These are phyloP conservation scores for Podospora comata DNA, from an alignment of 495 filamentous ascomycete species.

Conservation along the genomic window DNA sequence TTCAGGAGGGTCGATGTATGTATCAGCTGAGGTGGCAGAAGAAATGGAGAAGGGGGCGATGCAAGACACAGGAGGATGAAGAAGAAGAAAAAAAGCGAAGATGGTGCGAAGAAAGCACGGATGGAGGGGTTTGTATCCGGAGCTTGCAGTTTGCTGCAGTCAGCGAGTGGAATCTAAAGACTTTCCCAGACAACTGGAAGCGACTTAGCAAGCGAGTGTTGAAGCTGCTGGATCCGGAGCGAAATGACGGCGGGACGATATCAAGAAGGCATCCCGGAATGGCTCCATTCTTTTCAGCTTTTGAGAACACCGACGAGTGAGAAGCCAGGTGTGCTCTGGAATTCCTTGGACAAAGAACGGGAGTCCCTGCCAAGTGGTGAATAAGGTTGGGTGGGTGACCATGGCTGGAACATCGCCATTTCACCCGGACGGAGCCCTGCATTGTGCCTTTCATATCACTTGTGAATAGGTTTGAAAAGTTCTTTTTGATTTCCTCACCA, in stretches of 20 bases:
- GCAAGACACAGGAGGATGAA: constrained; percentile 4
- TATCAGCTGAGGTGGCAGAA: background rate
- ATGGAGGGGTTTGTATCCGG: background rate
- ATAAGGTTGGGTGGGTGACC: constrained; percentile 2
- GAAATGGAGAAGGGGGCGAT: background rate
- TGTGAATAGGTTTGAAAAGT: background rate
- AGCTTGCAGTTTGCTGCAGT: constrained; percentile 2
- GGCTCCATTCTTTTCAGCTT: constrained; percentile 4
- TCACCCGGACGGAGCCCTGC: background rate
- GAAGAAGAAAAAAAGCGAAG: constrained; percentile 4
- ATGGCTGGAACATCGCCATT: background rate
- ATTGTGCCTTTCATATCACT: background rate
- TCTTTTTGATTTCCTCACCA: background rate
- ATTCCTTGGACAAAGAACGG: constrained; percentile 3
- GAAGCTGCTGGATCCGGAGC: constrained; percentile 6
- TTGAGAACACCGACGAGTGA: background rate
- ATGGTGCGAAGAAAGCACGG: background rate
- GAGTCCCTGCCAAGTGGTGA: constrained; percentile 5
- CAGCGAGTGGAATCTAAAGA: background rate
- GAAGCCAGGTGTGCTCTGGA: background rate
- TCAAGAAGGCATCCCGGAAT: constrained; percentile 5
- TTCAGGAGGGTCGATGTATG: background rate
- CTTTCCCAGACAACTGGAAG: background rate
- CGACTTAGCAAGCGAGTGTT: background rate
- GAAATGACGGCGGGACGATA: constrained; percentile 14